Percentiles rank a stretch among this genome's conserved stretches.
These are phyloP conservation scores for Scalesia atractyloides DNA, from an alignment of 129 eudicot genomes.

Conservation along the genomic window DNA sequence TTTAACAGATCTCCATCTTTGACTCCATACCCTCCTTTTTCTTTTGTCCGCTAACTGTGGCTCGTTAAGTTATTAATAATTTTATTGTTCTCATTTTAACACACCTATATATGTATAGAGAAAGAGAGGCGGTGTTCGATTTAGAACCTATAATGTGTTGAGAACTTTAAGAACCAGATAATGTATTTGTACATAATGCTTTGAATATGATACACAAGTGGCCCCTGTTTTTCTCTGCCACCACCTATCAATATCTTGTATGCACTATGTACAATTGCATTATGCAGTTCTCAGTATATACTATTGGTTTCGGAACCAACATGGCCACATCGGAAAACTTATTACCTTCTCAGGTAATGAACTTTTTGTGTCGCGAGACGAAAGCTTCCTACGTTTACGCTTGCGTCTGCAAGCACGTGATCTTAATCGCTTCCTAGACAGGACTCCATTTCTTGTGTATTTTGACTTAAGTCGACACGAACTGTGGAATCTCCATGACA, in stretches of 20 bases:
- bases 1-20: no score
- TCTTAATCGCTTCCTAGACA: slow-evolving; percentile 57
- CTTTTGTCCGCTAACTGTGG: background rate
- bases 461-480: slow-evolving; percentile 15
- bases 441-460: slow-evolving; percentile 31
- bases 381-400: slow-evolving; percentile 48
- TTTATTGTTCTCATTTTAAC: background rate
- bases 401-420: slow-evolving; percentile 53
- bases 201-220: no score
- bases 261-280: no score
- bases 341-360: slow-evolving; percentile 26
- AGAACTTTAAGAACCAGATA: no score
- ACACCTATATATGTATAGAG: background rate
- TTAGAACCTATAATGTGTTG: no score
- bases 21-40: no score
- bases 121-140: no score
- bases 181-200: background rate
- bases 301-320: no score
- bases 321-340: background rate
- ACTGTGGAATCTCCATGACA: slow-evolving; percentile 21
- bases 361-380: slow-evolving; percentile 32
- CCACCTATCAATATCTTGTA: no score
- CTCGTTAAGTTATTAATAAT: background rate
- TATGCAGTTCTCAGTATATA: no score
- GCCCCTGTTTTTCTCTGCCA: no score